Evolutionary conservation across 768 basidiomycete genomes (phyloP).

Genomic region (Lactarius sanguifluus): DNA sequence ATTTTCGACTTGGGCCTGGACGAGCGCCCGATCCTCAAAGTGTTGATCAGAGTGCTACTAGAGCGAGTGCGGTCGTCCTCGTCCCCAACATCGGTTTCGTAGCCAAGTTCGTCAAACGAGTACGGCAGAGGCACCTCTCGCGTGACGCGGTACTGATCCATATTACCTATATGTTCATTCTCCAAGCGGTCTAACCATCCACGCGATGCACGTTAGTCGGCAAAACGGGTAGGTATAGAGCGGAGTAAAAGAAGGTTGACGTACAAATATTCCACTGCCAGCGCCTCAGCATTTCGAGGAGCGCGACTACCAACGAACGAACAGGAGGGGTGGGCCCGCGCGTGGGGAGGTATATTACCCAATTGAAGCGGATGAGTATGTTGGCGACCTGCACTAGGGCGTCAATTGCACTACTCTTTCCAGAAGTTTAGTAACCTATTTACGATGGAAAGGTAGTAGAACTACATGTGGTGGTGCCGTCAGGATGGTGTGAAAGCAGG

Average conservation of each 20-base stretch:
- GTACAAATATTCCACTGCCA: slow-evolving; percentile 92
- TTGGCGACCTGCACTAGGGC: slow-evolving; percentile 57
- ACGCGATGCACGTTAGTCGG: background rate
- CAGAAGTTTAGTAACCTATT: slow-evolving; percentile 26
- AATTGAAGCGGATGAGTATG: slow-evolving; percentile 73
- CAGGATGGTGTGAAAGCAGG: background rate
- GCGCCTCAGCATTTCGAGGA: slow-evolving; percentile 76
- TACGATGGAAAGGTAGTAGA: slow-evolving; percentile 81
- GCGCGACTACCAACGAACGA: slow-evolving; percentile 63
- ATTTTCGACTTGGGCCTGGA: slow-evolving; percentile 6
- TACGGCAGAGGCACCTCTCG: slow-evolving; percentile 87
- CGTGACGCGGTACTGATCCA: slow-evolving; percentile 88
- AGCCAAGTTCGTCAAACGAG: slow-evolving; percentile 45
- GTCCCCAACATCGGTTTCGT: slow-evolving; percentile 48
- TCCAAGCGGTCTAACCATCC: slow-evolving; percentile 64
- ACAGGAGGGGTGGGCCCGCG: slow-evolving; percentile 48
- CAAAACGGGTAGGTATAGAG: slow-evolving; percentile 11
- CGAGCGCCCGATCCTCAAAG: background rate
- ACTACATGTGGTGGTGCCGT: slow-evolving; percentile 37
- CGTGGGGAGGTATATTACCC: slow-evolving; percentile 74
- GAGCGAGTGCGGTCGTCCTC: slow-evolving; percentile 28
- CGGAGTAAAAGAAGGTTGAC: slow-evolving; percentile 33
- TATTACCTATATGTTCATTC: slow-evolving; percentile 91
- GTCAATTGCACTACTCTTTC: background rate
- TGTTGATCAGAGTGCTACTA: background rate